Evolutionary conservation across 2,329 filamentous ascomycete species (phyloP).

Genomic region (Arthrobotrys sphaeroides): DNA sequence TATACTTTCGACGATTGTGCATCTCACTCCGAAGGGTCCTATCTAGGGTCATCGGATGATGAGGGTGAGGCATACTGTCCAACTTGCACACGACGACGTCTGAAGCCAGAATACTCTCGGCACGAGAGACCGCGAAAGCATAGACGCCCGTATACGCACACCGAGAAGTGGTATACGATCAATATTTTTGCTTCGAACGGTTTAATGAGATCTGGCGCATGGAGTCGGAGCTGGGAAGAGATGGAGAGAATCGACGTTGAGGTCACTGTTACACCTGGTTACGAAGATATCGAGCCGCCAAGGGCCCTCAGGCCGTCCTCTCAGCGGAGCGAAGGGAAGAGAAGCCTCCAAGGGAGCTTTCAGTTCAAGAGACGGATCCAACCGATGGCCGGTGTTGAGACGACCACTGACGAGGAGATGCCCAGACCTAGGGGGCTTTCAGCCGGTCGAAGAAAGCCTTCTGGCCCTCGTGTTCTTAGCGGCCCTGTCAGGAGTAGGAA

Average conservation of each 20-base stretch:
- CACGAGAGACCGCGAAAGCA: conserved; percentile 63
- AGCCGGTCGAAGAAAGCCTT: conserved; percentile 14
- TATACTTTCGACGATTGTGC: conserved; percentile 63
- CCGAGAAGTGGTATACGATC: conserved; percentile 73
- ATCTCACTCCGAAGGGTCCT: conserved; percentile 62
- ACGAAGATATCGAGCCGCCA: conserved; percentile 37
- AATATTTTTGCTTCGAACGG: conserved; percentile 96
- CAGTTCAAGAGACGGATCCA: conserved; percentile 44
- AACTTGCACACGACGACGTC: conserved; percentile 34
- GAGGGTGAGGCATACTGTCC: conserved; percentile 58
- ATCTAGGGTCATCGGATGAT: conserved; percentile 52
- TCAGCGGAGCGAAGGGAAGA: conserved; percentile 41
- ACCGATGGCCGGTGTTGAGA: conserved; percentile 36
- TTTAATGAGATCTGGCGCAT: conserved; percentile 88
- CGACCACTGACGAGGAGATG: conserved; percentile 50
- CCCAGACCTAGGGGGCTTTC: conserved; percentile 27
- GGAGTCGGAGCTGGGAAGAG: conserved; percentile 92
- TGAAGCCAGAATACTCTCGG: conserved; percentile 67
- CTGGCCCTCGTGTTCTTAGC: conserved; percentile 27
- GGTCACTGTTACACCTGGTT: conserved; percentile 63
- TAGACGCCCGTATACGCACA: conserved; percentile 55
- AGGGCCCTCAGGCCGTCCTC: conserved; percentile 23
- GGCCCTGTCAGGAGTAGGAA: conserved; percentile 32
- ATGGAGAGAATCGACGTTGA: conserved; percentile 99
- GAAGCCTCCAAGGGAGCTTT: conserved; percentile 32